Evolutionary conservation across 2,329 filamentous ascomycete species (phyloP).

Genomic region (Alternaria gansuensis): DNA sequence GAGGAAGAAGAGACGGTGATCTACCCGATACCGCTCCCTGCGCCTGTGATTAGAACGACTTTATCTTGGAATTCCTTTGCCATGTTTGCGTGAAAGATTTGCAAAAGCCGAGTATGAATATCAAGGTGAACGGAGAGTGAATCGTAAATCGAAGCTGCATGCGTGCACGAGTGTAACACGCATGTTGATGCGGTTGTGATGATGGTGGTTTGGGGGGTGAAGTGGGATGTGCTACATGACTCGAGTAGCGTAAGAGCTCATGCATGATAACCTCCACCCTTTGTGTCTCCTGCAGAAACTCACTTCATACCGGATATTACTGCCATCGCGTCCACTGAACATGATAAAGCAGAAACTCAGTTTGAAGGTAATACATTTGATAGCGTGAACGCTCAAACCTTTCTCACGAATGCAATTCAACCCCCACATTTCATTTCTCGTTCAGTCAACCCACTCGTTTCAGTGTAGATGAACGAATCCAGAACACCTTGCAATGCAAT

Average conservation of each 20-base stretch:
- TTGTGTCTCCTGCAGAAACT: background rate
- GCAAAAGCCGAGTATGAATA: too few species aligned
- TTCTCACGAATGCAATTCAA: background rate
- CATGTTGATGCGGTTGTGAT: slow-evolving; percentile 23
- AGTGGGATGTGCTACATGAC: slow-evolving; percentile 47
- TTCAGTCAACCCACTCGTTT: background rate
- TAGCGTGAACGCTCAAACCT: background rate
- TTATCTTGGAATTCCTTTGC: slow-evolving; percentile 43
- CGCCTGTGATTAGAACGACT: slow-evolving; percentile 45
- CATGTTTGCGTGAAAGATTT: slow-evolving; percentile 26
- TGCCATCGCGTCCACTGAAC: background rate
- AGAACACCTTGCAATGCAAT: slow-evolving; percentile 19
- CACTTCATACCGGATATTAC: background rate
- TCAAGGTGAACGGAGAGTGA: background rate
- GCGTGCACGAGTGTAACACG: background rate
- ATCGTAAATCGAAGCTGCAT: background rate
- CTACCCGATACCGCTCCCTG: slow-evolving; percentile 58
- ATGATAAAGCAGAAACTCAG: background rate
- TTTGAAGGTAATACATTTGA: background rate
- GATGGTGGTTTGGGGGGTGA: slow-evolving; percentile 42
- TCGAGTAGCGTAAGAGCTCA: slow-evolving; percentile 22
- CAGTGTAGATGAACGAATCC: background rate
- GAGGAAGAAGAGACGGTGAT: slow-evolving; percentile 9
- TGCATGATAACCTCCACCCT: slow-evolving; percentile 5
- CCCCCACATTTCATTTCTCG: background rate